These are phyloP conservation scores for Aspergillus glaucus DNA, from an alignment of 2,329 filamentous ascomycete species.

Conservation along the genomic window DNA sequence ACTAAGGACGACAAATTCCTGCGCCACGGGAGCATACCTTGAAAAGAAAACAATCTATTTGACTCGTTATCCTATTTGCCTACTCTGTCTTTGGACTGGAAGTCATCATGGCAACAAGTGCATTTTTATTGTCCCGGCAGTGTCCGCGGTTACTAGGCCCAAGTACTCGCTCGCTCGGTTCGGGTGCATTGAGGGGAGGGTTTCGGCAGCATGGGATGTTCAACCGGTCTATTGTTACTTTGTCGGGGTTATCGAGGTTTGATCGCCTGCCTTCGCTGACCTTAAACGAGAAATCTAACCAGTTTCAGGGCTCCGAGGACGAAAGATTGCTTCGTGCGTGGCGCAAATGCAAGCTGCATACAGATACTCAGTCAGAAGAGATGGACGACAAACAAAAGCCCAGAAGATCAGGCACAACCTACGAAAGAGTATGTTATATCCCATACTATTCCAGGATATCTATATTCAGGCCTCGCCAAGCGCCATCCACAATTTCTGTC, in stretches of 20 bases:
- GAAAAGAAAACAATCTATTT: not conserved
- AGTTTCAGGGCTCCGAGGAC: not conserved
- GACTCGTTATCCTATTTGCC: not conserved
- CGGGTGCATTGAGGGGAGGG: not conserved
- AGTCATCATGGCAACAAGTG: conserved; percentile 10
- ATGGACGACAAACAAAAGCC: conserved; percentile 19
- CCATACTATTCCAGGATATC: no score
- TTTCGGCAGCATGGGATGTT: not conserved
- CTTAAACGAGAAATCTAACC: not conserved
- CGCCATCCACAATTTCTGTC: no score
- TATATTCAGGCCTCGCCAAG: no score
- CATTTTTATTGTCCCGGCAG: conserved; percentile 5
- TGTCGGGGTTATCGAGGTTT: not conserved
- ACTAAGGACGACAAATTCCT: not conserved
- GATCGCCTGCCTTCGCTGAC: no score
- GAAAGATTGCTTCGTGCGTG: not conserved
- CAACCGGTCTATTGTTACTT: not conserved
- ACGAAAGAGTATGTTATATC: conserved; percentile 11
- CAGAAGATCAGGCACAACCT: conserved; percentile 11
- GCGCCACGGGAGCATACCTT: not conserved
- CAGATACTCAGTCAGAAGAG: conserved; percentile 10
- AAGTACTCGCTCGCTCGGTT: not conserved
- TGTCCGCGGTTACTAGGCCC: conserved; percentile 3
- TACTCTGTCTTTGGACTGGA: not conserved
- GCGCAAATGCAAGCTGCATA: not conserved